These are phyloP conservation scores for Fusarium protoensiforme DNA, from an alignment of 2,329 filamentous ascomycete species.

Conservation along the genomic window DNA sequence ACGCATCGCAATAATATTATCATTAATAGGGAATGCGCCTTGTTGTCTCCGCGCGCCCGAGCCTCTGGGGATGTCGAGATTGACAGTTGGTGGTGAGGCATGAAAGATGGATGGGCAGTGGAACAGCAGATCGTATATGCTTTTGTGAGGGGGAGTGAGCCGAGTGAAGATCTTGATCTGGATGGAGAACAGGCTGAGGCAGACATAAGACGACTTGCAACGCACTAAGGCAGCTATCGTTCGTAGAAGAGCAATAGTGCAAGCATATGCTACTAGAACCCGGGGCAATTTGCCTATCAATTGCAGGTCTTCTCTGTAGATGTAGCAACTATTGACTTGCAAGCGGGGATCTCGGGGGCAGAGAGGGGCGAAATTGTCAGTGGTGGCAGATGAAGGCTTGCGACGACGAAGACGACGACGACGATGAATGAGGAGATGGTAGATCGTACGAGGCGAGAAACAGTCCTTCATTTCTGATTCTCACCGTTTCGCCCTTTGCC, in stretches of 20 bases:
- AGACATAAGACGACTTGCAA: constrained; percentile 27
- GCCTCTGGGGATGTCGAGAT: not conserved
- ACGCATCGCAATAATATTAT: not conserved
- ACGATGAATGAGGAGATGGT: not conserved
- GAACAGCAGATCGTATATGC: constrained; percentile 16
- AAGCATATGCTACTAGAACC: not conserved
- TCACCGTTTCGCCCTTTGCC: not conserved
- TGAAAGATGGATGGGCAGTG: constrained; percentile 6
- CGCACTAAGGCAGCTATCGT: constrained; percentile 15
- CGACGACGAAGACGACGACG: not conserved
- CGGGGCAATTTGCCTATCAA: constrained; percentile 1
- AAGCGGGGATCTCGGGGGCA: constrained; percentile 11
- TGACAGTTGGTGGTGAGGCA: constrained; percentile 5
- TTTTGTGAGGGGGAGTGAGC: constrained; percentile 19
- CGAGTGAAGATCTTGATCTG: constrained; percentile 29
- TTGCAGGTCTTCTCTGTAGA: not conserved
- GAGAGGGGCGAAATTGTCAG: constrained; percentile 15
- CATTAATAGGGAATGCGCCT: not conserved
- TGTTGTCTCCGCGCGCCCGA: not conserved
- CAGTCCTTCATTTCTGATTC: constrained; percentile 5
- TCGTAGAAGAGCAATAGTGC: constrained; percentile 2
- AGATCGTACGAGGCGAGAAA: not conserved
- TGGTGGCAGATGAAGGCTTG: constrained; percentile 4
- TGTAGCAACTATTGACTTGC: constrained; percentile 10
- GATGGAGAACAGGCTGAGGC: constrained; percentile 13